These are phyloP conservation scores for Pestalotiopsis sp. DNA, from an alignment of 2,329 filamentous ascomycete genomes.

Conservation along the genomic window DNA sequence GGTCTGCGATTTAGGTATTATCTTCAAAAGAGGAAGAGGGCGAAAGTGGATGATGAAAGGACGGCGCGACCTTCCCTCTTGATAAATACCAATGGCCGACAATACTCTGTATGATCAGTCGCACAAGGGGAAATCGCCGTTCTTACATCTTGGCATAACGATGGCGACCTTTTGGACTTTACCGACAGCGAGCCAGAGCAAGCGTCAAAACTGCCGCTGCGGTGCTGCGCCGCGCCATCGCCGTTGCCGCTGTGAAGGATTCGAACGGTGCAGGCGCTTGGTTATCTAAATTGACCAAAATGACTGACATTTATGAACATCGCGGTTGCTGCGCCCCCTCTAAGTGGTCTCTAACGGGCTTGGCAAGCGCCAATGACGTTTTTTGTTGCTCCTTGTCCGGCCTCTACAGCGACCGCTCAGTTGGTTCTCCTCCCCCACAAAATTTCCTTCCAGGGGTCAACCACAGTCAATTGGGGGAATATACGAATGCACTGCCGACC, in stretches of 20 bases:
- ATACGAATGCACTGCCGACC: no score
- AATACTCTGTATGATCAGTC: background rate
- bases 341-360: background rate
- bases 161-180: background rate
- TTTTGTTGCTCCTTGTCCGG: background rate
- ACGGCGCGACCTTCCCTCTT: background rate
- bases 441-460: no score
- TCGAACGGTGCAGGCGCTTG: background rate
- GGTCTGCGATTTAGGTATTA: background rate
- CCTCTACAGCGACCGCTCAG: no score
- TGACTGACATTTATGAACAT: background rate
- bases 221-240: constrained; percentile 1
- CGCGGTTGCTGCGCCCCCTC: background rate
- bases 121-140: background rate
- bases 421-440: no score
- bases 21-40: background rate
- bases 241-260: constrained; percentile 2
- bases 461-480: no score
- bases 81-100: background rate
- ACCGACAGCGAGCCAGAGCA: background rate
- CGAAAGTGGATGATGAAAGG: background rate
- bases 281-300: background rate
- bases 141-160: background rate
- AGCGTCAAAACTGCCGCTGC: background rate
- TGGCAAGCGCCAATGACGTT: constrained; percentile 4